Evolutionary conservation across 2,329 filamentous ascomycete genomes (phyloP).

Genomic region (Fusarium sp.): DNA sequence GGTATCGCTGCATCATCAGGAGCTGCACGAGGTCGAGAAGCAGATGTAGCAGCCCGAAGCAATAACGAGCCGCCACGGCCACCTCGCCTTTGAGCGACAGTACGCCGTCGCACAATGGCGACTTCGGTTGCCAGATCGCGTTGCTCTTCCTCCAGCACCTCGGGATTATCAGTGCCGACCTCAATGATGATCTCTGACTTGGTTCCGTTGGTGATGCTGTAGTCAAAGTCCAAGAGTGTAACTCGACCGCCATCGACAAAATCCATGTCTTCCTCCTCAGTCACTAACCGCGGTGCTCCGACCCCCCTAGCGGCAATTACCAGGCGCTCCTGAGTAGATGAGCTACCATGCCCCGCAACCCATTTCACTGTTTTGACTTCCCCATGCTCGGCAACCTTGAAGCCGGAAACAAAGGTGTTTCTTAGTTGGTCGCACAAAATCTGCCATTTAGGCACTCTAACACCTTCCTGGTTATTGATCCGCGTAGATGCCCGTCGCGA

Average conservation of each 20-base stretch:
- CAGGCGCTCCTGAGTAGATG: conserved; percentile 63
- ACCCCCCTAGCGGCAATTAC: conserved; percentile 78
- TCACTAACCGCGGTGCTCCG: conserved; percentile 61
- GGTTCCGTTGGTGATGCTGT: conserved; percentile 63
- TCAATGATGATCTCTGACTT: conserved; percentile 72
- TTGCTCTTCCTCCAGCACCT: conserved; percentile 75
- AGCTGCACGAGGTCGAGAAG: conserved; percentile 40
- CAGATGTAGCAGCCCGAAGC: conserved; percentile 58
- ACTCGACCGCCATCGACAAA: conserved; percentile 82
- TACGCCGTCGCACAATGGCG: conserved; percentile 78
- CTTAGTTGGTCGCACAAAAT: conserved; percentile 71
- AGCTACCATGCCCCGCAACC: conserved; percentile 65
- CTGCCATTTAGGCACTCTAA: conserved; percentile 71
- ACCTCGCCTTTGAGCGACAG: conserved; percentile 69
- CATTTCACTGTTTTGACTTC: conserved; percentile 76
- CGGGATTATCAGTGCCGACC: conserved; percentile 74
- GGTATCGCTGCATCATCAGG: conserved; percentile 47
- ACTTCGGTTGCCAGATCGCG: conserved; percentile 81
- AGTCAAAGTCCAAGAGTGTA: conserved; percentile 77
- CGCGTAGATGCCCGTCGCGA: conserved; percentile 46
- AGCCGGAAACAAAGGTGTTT: conserved; percentile 75
- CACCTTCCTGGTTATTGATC: conserved; percentile 42
- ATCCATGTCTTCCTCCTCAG: conserved; percentile 75
- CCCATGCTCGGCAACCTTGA: conserved; percentile 69
- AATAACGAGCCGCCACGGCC: conserved; percentile 52